Conservation (phyloP, 495 filamentous ascomycete genomes). For the Podospora pseudoanserina region DNA sequence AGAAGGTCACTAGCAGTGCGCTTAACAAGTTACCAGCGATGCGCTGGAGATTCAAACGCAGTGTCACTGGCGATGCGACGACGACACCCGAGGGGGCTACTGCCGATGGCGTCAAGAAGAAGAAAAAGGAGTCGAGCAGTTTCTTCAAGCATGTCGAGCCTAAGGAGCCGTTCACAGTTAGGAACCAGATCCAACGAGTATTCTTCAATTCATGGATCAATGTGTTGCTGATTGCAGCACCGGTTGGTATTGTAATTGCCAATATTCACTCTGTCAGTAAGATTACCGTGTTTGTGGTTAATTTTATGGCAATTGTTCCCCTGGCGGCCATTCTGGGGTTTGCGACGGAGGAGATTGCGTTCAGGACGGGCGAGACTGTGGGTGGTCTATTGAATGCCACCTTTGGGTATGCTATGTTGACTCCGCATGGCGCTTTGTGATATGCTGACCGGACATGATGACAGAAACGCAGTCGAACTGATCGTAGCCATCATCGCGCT, state of each 20-base stretch:
- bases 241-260: conserved; percentile 70
- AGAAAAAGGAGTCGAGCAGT: conserved; percentile 34
- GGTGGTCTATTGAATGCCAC: conserved; percentile 84
- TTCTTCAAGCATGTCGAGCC: conserved; percentile 43
- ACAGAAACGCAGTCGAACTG: conserved; percentile 82
- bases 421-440: not conserved
- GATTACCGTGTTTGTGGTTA: conserved; percentile 72
- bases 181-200: conserved; percentile 65
- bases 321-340: conserved; percentile 87
- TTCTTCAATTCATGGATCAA: conserved; percentile 83
- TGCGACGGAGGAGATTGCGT: conserved; percentile 84
- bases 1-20: not conserved
- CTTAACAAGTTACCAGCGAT: not conserved
- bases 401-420: conserved; percentile 61
- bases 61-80: not conserved
- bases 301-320: conserved; percentile 87
- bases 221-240: conserved; percentile 71
- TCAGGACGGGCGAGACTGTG: conserved; percentile 77
- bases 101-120: conserved; percentile 17
- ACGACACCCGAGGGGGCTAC: not conserved
- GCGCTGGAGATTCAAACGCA: conserved; percentile 8
- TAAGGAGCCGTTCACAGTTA: conserved; percentile 57
- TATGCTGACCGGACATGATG: not conserved
- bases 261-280: conserved; percentile 54
- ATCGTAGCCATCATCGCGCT: conserved; percentile 88